Evolutionary conservation across 2,329 filamentous ascomycete species (phyloP), one percentile per base, ranked within the genome.

Genomic region (Ophiocordyceps camponoti-saundersi): DNA sequence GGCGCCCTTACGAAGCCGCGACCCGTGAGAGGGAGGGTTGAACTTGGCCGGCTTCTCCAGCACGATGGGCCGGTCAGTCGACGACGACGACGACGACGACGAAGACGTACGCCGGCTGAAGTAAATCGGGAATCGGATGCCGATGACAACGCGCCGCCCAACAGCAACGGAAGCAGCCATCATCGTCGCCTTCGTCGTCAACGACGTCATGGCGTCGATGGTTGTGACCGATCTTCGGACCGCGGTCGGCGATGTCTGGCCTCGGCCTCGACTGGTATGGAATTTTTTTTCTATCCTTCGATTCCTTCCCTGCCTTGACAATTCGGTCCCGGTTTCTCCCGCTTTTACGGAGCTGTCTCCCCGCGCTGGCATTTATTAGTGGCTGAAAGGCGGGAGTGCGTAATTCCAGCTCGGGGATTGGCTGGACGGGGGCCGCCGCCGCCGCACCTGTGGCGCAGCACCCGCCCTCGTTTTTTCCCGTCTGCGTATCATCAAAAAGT

Each of bases 11-110:
- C 75, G 72, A 30, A 87, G 73, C 7, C 83, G 73, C 21, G 83
- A 70, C 13, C 84, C 82, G 62, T 96, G 92, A 0, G 90, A 96
- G 0, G 92, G 92, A 2, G 92, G 90, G 44, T 85, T 85, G 72
- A 95, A 96, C 61, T 82, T 84, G 57, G 84, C 75, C 22, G 90
- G 90, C 64, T 95, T 87, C 56, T 85, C 85, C 53, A 98, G 80
- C 6, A 87, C 75, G 51, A 80, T 73, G 34, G 77, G 75, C 57
- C 82, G 83, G 51, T 64, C 66, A 42, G 54, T 48, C 41, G 42
- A 48, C 48, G 42, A 50, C 45, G 32, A 34, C 15, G 15, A 22
- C 13, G 50, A 48, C 10, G 54, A 53, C 2, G 61, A 62, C 45
- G 57, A 58, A 51, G 61, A 65, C 45, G 61, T 61, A 44, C 65